phyloP scores from a whole-genome alignment of 2,329 filamentous ascomycete species.

The Trichothecium sympodiale region DNA sequence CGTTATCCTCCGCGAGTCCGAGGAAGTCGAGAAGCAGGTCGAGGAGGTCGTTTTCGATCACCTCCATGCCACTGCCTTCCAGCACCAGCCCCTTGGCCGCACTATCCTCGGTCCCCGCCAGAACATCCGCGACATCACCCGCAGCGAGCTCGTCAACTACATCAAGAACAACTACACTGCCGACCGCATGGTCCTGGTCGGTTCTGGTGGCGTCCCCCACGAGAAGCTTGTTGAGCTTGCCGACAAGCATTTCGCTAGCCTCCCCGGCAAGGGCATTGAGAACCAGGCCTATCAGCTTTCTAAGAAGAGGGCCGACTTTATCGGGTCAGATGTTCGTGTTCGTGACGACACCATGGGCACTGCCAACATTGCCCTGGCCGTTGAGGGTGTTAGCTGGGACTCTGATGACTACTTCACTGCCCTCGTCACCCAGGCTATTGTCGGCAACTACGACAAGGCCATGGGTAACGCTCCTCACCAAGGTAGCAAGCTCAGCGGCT shows the following conservation, averaged over 20 bases:
- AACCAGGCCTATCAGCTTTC: conserved; percentile 65
- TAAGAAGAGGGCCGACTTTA: conserved; percentile 86
- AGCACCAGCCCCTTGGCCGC: conserved; percentile 89
- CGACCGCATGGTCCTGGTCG: conserved; percentile 97
- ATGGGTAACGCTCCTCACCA: conserved; percentile 97
- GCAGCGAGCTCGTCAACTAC: conserved; percentile 84
- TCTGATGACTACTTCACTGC: conserved; percentile 99
- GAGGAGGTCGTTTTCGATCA: conserved; percentile 99
- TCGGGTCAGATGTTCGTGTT: conserved; percentile 90
- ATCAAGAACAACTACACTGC: conserved; percentile 99
- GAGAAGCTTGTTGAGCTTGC: conserved; percentile 89
- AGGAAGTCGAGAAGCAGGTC: conserved; percentile 99
- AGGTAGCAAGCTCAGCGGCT: conserved; percentile 93
- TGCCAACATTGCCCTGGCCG: conserved; percentile 95
- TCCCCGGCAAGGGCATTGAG: conserved; percentile 66
- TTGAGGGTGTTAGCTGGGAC: conserved; percentile 99
- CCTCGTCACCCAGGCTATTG: conserved; percentile 93
- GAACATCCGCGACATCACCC: conserved; percentile 95
- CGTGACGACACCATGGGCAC: conserved; percentile 93
- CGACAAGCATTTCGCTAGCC: conserved; percentile 82
- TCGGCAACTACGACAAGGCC: conserved; percentile 98
- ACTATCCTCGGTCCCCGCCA: conserved; percentile 96
- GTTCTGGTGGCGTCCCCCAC: conserved; percentile 88
- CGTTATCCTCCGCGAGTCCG: conserved; percentile 96
- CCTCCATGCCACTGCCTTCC: conserved; percentile 95